These are phyloP conservation scores for Chrysosporium queenslandicum DNA, from an alignment of 2,329 filamentous ascomycete genomes.

Conservation along the genomic window DNA sequence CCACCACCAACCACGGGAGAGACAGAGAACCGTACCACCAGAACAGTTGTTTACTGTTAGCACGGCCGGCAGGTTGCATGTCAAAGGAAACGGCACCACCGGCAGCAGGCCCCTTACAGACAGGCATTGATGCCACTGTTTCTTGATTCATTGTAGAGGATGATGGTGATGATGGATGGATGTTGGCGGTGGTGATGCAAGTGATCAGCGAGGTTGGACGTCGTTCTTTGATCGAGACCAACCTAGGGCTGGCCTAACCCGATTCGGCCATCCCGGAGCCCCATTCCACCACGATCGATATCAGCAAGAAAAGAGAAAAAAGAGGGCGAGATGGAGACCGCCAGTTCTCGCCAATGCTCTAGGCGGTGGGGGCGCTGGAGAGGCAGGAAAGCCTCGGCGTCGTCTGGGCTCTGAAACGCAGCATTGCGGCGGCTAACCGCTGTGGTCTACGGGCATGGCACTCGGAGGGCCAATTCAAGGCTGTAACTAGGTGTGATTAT, in stretches of 20 bases:
- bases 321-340: background rate
- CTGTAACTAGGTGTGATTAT: too few species aligned
- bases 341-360: background rate
- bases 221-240: background rate
- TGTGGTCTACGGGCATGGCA: too few species aligned
- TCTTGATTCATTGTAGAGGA: too few species aligned
- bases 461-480: too few species aligned
- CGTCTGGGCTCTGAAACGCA: too few species aligned
- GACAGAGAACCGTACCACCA: background rate
- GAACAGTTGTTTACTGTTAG: constrained; percentile 29
- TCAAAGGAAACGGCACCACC: too few species aligned
- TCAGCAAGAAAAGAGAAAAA: background rate
- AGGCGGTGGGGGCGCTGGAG: background rate
- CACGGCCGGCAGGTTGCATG: too few species aligned
- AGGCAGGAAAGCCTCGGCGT: background rate
- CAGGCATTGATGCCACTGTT: too few species aligned
- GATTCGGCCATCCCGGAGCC: background rate
- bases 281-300: background rate
- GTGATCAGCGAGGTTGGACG: background rate
- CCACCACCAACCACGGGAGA: background rate
- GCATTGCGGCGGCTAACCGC: too few species aligned
- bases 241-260: constrained; percentile 5
- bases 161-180: background rate
- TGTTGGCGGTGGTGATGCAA: background rate
- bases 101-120: too few species aligned